Base-by-base conservation (phyloP, 2,329 filamentous ascomycete species). In the Fusarium graminum region DNA sequence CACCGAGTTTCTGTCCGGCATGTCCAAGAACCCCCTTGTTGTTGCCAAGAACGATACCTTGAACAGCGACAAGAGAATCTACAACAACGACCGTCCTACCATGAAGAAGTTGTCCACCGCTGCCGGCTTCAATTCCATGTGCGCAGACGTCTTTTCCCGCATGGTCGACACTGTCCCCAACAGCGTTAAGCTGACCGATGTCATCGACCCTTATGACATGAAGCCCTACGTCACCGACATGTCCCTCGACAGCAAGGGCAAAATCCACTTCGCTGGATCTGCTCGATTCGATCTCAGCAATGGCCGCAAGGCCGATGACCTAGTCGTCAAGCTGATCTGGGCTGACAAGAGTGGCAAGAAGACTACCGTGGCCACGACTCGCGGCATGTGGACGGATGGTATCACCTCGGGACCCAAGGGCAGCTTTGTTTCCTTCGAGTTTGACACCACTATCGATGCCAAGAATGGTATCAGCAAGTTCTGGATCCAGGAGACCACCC, bases 1-100 rank as follows among this genome's bases (percentile, higher is more conserved):
- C 6, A 76, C 76, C 1, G 80, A 83, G 54, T 84, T 80, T 45
- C 47, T 84, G 10, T 73, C 74, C 17, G 78, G 78, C 6, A 77
- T 74, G 1, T 79, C 80, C 19, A 76, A 74, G 29, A 79, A 84
- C 67, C 79, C 81, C 3, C 72, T 85, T 22, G 76, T 80, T 1
- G 75, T 79, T 41, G 75, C 75, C 3, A 70, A 75, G 36, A 80
- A 82, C 54, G 69, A 74, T 5, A 78, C 77, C 2, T 68, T 74
- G 7, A 75, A 73, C 61, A 82, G 82, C 0, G 82, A 85, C 60
- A 74, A 72, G 52, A 75, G 75, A 5, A 77, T 84, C 22, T 85
- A 81, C 60, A 70, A 65, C 28, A 76, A 80, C 0, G 83, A 85
- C 61, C 75, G 72, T 1, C 82, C 82, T 71, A 83, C 80, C 1